These are phyloP conservation scores for Halteria grandinella DNA, from an alignment of 73 alveolate species.

Conservation along the genomic window DNA sequence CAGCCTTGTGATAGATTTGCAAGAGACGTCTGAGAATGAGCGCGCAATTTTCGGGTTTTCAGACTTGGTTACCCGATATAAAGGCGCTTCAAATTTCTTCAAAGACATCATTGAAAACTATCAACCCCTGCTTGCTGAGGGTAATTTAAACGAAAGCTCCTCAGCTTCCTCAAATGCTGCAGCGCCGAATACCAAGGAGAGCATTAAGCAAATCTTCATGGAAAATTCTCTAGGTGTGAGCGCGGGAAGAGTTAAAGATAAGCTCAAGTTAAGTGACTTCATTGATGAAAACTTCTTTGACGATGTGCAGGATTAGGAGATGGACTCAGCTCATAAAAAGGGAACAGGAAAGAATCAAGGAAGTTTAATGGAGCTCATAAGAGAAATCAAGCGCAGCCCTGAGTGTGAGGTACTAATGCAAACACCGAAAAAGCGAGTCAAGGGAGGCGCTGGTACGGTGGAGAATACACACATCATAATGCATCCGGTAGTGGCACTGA, in stretches of 20 bases:
- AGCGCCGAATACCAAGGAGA: background rate
- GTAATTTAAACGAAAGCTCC: background rate
- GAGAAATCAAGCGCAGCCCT: too few relatives aligned
- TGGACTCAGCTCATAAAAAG: background rate
- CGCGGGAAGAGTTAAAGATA: too few relatives aligned
- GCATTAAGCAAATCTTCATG: slow-evolving; percentile 31
- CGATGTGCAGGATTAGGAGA: background rate
- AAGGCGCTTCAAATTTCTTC: background rate
- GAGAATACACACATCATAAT: background rate
- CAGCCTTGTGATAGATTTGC: background rate
- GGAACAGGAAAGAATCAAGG: background rate
- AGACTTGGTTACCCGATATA: background rate
- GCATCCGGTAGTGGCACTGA: background rate
- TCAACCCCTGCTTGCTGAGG: slow-evolving; percentile 12
- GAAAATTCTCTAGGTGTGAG: slow-evolving; percentile 27
- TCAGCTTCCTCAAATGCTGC: background rate
- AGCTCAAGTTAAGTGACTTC: slow-evolving; percentile 38
- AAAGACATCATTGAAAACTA: background rate
- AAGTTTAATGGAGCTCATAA: background rate
- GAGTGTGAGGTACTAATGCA: background rate
- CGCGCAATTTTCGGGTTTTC: background rate
- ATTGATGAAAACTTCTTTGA: slow-evolving; percentile 49
- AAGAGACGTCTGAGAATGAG: background rate
- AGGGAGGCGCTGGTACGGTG: background rate
- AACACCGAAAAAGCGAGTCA: background rate